Evolutionary conservation across 352 stramenopile species (phyloP).

Genomic region (Phytophthora pistaciae): DNA sequence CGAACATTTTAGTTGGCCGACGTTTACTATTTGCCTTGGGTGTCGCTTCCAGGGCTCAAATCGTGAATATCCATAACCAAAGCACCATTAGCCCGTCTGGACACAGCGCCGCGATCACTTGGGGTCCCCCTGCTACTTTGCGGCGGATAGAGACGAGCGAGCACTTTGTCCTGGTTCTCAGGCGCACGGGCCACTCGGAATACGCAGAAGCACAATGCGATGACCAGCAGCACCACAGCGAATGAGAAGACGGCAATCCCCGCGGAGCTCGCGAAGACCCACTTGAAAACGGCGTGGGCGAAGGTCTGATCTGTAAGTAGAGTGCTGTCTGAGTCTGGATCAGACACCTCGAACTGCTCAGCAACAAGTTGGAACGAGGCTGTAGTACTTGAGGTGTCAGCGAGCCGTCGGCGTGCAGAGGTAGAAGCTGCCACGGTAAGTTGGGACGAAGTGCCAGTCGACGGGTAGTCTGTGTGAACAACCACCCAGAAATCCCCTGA

Average conservation of each 20-base stretch:
- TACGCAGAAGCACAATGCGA: slow-evolving; percentile 56
- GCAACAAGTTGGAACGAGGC: slow-evolving; percentile 52
- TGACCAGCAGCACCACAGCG: slow-evolving; percentile 40
- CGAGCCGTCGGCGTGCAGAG: slow-evolving; percentile 12
- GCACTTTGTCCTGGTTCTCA: slow-evolving; percentile 73
- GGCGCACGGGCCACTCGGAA: slow-evolving; percentile 66
- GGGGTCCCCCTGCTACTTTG: not conserved
- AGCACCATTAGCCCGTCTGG: slow-evolving; percentile 14
- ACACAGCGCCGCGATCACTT: not conserved
- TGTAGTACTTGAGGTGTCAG: not conserved
- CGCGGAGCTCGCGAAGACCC: slow-evolving; percentile 55
- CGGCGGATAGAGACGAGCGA: slow-evolving; percentile 26
- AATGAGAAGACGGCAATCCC: slow-evolving; percentile 65
- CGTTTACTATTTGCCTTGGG: not conserved
- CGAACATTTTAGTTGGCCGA: not conserved
- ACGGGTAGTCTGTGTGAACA: slow-evolving; percentile 71
- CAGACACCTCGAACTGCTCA: slow-evolving; percentile 46
- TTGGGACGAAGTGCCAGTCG: slow-evolving; percentile 15
- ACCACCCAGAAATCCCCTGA: slow-evolving; percentile 80
- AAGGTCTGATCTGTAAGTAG: slow-evolving; percentile 70
- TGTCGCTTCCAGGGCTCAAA: not conserved
- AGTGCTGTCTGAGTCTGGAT: not conserved
- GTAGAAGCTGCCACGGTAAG: slow-evolving; percentile 22
- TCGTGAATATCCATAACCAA: slow-evolving; percentile 34
- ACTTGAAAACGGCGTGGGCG: slow-evolving; percentile 47